These are phyloP conservation scores for Schwanniomyces etchellsii DNA, from an alignment of 1,139 yeast species.

Conservation along the genomic window DNA sequence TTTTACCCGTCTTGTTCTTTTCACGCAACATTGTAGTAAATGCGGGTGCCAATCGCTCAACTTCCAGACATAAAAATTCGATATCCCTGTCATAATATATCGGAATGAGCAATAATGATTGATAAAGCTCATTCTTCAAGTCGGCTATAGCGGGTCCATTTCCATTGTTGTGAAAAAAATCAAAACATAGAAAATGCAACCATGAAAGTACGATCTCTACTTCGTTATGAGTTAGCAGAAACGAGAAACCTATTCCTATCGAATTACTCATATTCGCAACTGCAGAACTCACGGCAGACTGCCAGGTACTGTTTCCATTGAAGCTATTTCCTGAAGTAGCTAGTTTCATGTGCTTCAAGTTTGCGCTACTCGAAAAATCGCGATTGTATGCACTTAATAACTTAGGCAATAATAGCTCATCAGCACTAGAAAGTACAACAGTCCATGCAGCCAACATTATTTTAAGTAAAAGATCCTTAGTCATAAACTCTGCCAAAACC, in stretches of 20 bases:
- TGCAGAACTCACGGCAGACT: slow-evolving; percentile 43
- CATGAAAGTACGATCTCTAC: slow-evolving; percentile 68
- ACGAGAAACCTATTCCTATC: slow-evolving; percentile 45
- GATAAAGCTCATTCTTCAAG: slow-evolving; percentile 60
- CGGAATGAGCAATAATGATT: slow-evolving; percentile 59
- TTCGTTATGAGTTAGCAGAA: slow-evolving; percentile 54
- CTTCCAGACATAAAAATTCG: slow-evolving; percentile 48
- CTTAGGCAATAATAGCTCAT: slow-evolving; percentile 64
- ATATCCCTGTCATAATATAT: slow-evolving; percentile 59
- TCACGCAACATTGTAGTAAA: slow-evolving; percentile 45
- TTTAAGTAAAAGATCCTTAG: slow-evolving; percentile 51
- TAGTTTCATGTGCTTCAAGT: too few relatives aligned
- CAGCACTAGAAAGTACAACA: slow-evolving; percentile 59
- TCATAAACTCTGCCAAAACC: slow-evolving; percentile 59
- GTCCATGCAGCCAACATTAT: slow-evolving; percentile 80
- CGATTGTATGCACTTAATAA: slow-evolving; percentile 48
- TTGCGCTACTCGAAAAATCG: slow-evolving; percentile 16
- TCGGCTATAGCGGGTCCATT: slow-evolving; percentile 73
- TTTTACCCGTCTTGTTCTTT: slow-evolving; percentile 13
- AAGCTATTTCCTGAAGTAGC: slow-evolving; percentile 10
- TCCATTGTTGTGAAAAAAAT: slow-evolving; percentile 77
- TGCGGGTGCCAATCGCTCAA: slow-evolving; percentile 52
- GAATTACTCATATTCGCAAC: slow-evolving; percentile 43
- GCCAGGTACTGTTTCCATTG: slow-evolving; percentile 35
- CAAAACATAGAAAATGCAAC: slow-evolving; percentile 60